These are phyloP conservation scores for Russula vinacea DNA, from an alignment of 768 basidiomycete species.

Conservation along the genomic window DNA sequence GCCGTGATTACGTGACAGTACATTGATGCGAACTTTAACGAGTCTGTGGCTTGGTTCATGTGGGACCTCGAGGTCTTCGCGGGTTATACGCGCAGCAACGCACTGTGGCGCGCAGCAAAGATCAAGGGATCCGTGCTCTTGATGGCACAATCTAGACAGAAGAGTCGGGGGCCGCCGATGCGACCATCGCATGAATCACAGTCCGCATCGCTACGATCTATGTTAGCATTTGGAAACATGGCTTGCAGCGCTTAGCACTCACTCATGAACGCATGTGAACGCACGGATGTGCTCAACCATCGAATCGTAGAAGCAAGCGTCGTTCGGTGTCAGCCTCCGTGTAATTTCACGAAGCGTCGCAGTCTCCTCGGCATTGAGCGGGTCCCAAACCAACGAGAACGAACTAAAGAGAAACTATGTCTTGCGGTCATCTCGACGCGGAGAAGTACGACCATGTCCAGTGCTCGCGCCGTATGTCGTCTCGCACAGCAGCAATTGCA, in stretches of 20 bases:
- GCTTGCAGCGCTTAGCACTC: not conserved
- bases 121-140: constrained; percentile 30
- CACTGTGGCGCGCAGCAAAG: constrained; percentile 35
- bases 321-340: constrained; percentile 31
- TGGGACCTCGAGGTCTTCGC: constrained; percentile 27
- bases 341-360: constrained; percentile 23
- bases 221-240: not conserved
- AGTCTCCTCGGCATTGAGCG: constrained; percentile 27
- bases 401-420: constrained; percentile 34
- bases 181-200: constrained; percentile 35
- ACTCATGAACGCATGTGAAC: constrained; percentile 32
- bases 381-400: constrained; percentile 31
- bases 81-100: constrained; percentile 23
- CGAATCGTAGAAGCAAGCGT: constrained; percentile 33
- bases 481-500: constrained; percentile 33
- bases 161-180: constrained; percentile 35
- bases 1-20: constrained; percentile 9
- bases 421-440: constrained; percentile 33
- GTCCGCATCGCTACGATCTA: constrained; percentile 13
- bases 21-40: constrained; percentile 33
- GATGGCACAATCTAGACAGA: constrained; percentile 38
- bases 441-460: constrained; percentile 38
- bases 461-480: constrained; percentile 30
- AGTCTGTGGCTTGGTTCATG: constrained; percentile 37
- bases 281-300: constrained; percentile 29